Evolutionary conservation across 192 early-diverging fungal species (phyloP), one percentile per base, ranked within the genome.

Genomic region (Gonapodya sp.): DNA sequence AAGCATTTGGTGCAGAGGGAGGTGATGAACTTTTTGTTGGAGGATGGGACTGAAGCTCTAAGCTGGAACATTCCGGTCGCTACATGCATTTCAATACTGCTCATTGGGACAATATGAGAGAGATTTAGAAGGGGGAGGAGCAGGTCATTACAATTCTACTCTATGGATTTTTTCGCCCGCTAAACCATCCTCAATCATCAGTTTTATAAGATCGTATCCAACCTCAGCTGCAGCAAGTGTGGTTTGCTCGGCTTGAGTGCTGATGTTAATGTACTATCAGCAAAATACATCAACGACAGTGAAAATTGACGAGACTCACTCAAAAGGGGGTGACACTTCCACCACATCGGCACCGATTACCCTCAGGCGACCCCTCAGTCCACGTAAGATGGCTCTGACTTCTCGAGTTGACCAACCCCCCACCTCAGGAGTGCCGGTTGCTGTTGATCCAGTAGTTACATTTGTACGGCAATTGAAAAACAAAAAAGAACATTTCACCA

Each of bases 341-440:
- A 86, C 85, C 0, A 86, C 79, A 79, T 86, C 85, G 82, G 86
- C 86, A 30, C 85, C 85, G 2, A 86, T 82, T 35, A 86, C 36
- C 64, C 83, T 83, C 34, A 84, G 80, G 8, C 46, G 46, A 36
- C 84, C 86, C 14, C 82, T 35, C 77, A 86, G 79, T 33, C 85
- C 74, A 16, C 85, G 85, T 2, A 86, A 73, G 34, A 86, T 86
- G 34, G 79, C 73, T 31, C 82, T 46, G 80, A 86, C 78, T 36
- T 86, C 85, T 33, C 85, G 79, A 24, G 86, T 87, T 2, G 84
- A 37, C 73, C 85, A 87, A 34, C 85, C 85, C 36, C 85, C 85
- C 31, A 78, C 80, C 36, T 86, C 85, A 73, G 86, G 84, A 2
- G 85, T 86, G 14, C 85, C 85, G 1, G 85, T 86, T 74, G 83